Evolutionary conservation across 257 asterid genomes (phyloP), one percentile per base, ranked within the genome.

Genomic region (Schizonepeta tenuifolia): DNA sequence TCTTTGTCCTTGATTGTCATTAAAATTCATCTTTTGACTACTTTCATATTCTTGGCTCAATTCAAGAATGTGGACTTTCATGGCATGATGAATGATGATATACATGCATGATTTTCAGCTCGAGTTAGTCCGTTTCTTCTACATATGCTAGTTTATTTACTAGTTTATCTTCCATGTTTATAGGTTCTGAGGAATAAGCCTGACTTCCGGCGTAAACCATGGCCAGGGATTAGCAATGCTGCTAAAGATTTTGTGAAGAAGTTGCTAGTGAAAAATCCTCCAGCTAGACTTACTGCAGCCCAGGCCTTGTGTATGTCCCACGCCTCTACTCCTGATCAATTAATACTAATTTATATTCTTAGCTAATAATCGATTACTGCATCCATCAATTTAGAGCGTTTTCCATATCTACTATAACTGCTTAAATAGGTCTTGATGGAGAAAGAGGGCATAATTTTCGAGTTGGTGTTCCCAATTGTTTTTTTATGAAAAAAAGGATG

Each of bases 201-300:
- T 1, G 99, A 95, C 74, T 95, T 92, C 76, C 86, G 93, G 36
- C 98, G 98, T 72, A 95, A 95, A 80, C 99, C 99, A 71, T 95
- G 99, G 99, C 91, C 98, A 58, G 86, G 82, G 70, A 90, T 90
- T 73, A 95, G 97, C 86, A 77, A 74, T 77, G 85, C 91, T 38
- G 99, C 98, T 70, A 92, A 92, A 85, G 99, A 95, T 86, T 92
- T 95, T 76, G 98, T 95, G 43, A 90, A 85, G 89, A 95, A 95
- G 84, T 75, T 95, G 69, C 79, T 95, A 53, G 94, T 86, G 72
- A 95, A 95, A 78, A 95, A 95, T 81, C 98, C 98, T 59, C 97
- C 87, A 22, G 97, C 97, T 73, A 84, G 99, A 83, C 98, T 92
- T 78, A 95, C 99, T 41, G 98, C 99, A 12, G 97, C 99, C 14